Percentiles rank a stretch among this genome's conserved stretches.
These are phyloP conservation scores for Drechslerella dactyloides DNA, from an alignment of 2,329 filamentous ascomycete species.

Conservation along the genomic window DNA sequence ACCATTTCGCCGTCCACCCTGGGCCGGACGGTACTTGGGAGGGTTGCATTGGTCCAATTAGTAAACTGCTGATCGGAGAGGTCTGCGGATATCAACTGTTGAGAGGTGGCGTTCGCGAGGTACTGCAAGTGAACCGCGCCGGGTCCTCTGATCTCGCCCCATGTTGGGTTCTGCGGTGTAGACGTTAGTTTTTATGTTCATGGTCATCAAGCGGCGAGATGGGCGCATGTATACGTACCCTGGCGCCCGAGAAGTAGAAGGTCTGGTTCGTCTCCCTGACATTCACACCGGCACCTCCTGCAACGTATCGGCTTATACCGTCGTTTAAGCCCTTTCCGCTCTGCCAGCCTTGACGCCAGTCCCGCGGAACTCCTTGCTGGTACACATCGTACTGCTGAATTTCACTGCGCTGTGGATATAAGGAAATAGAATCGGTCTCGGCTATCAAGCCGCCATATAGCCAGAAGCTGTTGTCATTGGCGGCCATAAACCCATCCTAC, in stretches of 20 bases:
- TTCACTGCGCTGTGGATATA: conserved; percentile 31
- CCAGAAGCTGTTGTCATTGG: conserved; percentile 54
- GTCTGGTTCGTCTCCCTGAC: conserved; percentile 47
- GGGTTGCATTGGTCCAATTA: conserved; percentile 57
- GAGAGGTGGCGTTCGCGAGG: conserved; percentile 55
- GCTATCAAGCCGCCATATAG: conserved; percentile 52
- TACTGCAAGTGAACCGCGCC: conserved; percentile 13
- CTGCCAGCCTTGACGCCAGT: conserved; percentile 47
- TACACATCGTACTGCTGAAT: conserved; percentile 51
- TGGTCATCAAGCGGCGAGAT: neutral
- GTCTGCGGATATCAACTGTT: conserved; percentile 59
- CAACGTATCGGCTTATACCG: conserved; percentile 52
- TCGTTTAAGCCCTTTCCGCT: conserved; percentile 8
- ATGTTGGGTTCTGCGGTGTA: conserved; percentile 30
- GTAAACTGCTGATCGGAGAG: conserved; percentile 57
- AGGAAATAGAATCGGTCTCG: conserved; percentile 43
- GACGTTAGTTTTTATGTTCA: neutral
- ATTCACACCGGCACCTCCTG: conserved; percentile 53
- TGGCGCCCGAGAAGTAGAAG: conserved; percentile 43
- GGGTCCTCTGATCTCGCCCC: conserved; percentile 40
- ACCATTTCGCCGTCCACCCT: conserved; percentile 60
- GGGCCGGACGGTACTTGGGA: conserved; percentile 56
- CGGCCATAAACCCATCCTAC: conserved; percentile 53
- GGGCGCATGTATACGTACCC: conserved; percentile 27
- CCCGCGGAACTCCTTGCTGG: conserved; percentile 35